phyloP scores from a whole-genome alignment of 2,329 filamentous ascomycete genomes.

The Trichoderma aggressivum region DNA sequence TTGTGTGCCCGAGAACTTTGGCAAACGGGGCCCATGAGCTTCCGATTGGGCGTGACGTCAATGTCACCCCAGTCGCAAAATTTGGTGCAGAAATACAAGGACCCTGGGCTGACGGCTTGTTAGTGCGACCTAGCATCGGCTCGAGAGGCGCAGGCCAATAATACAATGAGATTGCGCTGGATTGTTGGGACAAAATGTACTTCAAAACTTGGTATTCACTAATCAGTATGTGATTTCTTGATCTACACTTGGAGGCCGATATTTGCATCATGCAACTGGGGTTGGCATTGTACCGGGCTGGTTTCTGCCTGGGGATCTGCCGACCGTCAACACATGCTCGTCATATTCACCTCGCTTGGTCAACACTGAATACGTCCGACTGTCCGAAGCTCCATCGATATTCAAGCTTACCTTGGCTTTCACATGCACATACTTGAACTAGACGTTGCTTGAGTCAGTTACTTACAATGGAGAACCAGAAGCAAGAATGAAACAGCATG shows the following conservation, averaged over 20 bases:
- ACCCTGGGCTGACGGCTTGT: not conserved
- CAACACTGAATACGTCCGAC: not conserved
- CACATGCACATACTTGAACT: not conserved
- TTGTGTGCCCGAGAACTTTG: not conserved
- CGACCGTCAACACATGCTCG: not conserved
- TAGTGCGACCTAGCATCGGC: not conserved
- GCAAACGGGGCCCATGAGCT: not conserved
- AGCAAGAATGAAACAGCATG: not conserved
- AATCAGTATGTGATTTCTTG: not conserved
- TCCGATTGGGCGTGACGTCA: conserved; percentile 12
- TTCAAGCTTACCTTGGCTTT: not conserved
- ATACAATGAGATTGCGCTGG: not conserved
- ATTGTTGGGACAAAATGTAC: not conserved
- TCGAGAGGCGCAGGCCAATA: not conserved
- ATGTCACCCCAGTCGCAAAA: not conserved
- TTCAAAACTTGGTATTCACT: not conserved
- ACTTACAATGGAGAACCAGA: not conserved
- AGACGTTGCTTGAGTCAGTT: not conserved
- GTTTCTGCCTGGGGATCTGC: not conserved
- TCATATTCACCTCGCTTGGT: not conserved
- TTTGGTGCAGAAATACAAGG: not conserved
- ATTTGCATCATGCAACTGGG: not conserved
- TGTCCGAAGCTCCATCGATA: not conserved
- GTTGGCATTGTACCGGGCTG: not conserved
- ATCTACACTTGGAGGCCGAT: not conserved